These are phyloP conservation scores for Neurospora sp. DNA, from an alignment of 495 filamentous ascomycete species.

Conservation along the genomic window DNA sequence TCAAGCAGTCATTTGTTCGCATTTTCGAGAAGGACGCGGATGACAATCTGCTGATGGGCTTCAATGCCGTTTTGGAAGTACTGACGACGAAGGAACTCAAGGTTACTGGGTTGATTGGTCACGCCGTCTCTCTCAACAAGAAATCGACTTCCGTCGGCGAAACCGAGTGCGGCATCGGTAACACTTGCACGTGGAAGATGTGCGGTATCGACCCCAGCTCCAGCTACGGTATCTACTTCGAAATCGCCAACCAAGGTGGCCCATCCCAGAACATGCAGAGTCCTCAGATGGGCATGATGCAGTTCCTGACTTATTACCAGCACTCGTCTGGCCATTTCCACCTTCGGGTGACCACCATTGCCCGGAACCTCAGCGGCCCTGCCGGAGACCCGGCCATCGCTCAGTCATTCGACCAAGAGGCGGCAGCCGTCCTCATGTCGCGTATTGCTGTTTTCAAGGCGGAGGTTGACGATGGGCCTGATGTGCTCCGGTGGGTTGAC, in stretches of 20 bases:
- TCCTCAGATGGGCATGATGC: constrained; percentile 90
- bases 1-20: constrained; percentile 96
- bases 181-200: constrained; percentile 99
- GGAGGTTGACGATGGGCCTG: constrained; percentile 97
- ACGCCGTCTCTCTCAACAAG: constrained; percentile 94
- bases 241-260: constrained; percentile 90
- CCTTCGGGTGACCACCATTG: constrained; percentile 88
- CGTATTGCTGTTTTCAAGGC: constrained; percentile 98
- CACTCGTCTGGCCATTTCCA: constrained; percentile 95
- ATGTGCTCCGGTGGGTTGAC: constrained; percentile 97
- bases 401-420: constrained; percentile 97
- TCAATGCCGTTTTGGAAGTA: constrained; percentile 95
- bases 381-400: constrained; percentile 95
- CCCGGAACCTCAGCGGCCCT: constrained; percentile 83
- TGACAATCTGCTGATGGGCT: constrained; percentile 94
- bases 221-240: constrained; percentile 95
- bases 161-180: constrained; percentile 96
- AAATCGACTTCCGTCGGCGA: constrained; percentile 96
- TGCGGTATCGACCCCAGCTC: constrained; percentile 90
- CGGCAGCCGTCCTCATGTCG: constrained; percentile 95
- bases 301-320: constrained; percentile 98
- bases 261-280: constrained; percentile 77
- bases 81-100: constrained; percentile 97
- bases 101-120: constrained; percentile 95
- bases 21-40: constrained; percentile 95